phyloP scores from a whole-genome alignment of 306 rosid species.

The Cicer pinnatifidum region DNA sequence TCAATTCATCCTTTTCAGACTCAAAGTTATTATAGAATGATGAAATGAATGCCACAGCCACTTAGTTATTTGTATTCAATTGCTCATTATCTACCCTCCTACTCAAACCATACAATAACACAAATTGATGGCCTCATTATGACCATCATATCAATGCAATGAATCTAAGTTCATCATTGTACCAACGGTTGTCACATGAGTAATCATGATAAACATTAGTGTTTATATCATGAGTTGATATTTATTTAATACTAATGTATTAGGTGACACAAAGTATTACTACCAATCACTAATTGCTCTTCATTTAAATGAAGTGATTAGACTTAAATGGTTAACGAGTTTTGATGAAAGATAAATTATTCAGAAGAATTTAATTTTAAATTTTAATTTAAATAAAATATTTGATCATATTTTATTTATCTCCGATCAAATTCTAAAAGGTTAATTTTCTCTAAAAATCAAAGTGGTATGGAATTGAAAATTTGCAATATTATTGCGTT shows the following conservation, averaged over 20 bases:
- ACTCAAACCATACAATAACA: slow-evolving; percentile 44
- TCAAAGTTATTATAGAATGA: slow-evolving; percentile 27
- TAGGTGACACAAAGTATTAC: neutral
- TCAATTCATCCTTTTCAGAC: slow-evolving; percentile 7
- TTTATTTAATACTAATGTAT: neutral
- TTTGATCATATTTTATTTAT: too few species aligned
- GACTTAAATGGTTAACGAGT: too few species aligned
- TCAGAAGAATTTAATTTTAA: too few species aligned
- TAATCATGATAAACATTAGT: slow-evolving; percentile 36
- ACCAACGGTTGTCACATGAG: slow-evolving; percentile 53
- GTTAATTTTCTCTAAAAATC: too few species aligned
- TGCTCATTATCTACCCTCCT: slow-evolving; percentile 41
- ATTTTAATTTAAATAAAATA: too few species aligned
- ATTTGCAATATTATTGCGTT: too few species aligned
- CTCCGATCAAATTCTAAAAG: too few species aligned
- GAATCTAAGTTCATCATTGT: slow-evolving; percentile 42
- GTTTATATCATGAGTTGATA: slow-evolving; percentile 21
- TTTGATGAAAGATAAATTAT: too few species aligned
- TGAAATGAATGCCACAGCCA: slow-evolving; percentile 37
- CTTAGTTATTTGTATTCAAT: slow-evolving; percentile 10
- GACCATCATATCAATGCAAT: slow-evolving; percentile 57
- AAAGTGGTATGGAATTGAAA: too few species aligned
- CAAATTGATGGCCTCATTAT: slow-evolving; percentile 58
- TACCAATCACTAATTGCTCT: too few species aligned
- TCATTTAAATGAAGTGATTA: too few species aligned